phyloP scores from a whole-genome alignment of 495 filamentous ascomycete genomes.

The Podospora pseudoanserina region DNA sequence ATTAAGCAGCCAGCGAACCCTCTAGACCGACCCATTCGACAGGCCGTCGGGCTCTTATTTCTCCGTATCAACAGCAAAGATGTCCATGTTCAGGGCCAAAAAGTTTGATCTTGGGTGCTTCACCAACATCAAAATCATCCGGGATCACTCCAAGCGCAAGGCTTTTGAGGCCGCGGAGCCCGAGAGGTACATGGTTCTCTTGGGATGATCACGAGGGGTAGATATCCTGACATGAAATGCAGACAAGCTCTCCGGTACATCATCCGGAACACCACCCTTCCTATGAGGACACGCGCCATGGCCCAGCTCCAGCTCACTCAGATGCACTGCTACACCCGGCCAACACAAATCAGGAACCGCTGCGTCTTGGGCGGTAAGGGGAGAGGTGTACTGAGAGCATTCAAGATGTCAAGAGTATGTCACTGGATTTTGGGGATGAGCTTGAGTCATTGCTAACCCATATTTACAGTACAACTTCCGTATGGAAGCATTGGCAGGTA shows the following conservation, averaged over 20 bases:
- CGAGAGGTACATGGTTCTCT: conserved; percentile 58
- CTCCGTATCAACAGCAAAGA: conserved; percentile 36
- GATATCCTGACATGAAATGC: not conserved
- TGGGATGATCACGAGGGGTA: not conserved
- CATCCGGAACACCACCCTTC: conserved; percentile 85
- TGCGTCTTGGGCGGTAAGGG: conserved; percentile 86
- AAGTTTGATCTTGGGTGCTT: conserved; percentile 83
- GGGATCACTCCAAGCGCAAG: conserved; percentile 93
- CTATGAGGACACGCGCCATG: conserved; percentile 73
- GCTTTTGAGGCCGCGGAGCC: conserved; percentile 81
- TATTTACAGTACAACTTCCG: conserved; percentile 78
- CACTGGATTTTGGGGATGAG: not conserved
- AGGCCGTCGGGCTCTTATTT: not conserved
- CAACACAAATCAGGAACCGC: conserved; percentile 89
- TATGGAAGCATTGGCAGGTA: conserved; percentile 80
- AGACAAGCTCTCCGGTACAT: conserved; percentile 97
- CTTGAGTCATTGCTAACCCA: conserved; percentile 27
- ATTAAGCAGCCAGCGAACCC: not conserved
- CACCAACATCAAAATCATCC: conserved; percentile 76
- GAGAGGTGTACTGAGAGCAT: conserved; percentile 81
- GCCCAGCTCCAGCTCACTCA: conserved; percentile 88
- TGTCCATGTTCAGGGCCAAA: conserved; percentile 83
- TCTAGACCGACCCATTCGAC: not conserved
- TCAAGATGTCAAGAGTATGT: conserved; percentile 85
- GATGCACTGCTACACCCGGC: conserved; percentile 91